Base-by-base conservation (phyloP, 2,329 filamentous ascomycete genomes). In the Xylariaceae sp. region DNA sequence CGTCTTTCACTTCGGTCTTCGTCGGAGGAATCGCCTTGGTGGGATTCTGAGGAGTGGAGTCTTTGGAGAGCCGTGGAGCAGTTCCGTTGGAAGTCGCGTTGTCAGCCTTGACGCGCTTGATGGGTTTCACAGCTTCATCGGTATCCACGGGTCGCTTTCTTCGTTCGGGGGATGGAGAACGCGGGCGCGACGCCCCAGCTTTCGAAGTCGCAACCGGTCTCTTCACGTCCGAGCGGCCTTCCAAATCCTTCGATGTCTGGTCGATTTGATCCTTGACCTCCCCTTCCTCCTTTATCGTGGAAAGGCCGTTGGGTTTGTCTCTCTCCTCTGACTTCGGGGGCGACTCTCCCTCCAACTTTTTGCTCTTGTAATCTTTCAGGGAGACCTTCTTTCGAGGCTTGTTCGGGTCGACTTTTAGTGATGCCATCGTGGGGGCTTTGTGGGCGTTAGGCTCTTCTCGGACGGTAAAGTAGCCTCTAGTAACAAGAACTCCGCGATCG, bases 341-440 rank as follows among this genome's bases (percentile, higher is more conserved):
- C 17, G 53, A 52, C 19, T 55, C 54, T 34, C 53, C 53, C 34
- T 57, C 56, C 13, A 50, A 62, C 55, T 71, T 72, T 56, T 73
- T 72, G 45, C 73, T 78, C 59, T 73, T 74, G 50, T 78, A 79
- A 55, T 78, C 75, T 57, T 71, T 74, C 44, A 79, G 59, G 11
- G 74, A 76, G 47, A 78, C 55, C 56, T 77, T 76, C 34, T 60
- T 65, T 31, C 59, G 53, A 13, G 59, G 54, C 62, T 74, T 76
- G 58, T 69, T 76, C 48, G 56, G 50, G 41, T 53, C 52, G 37
- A 31, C 43, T 44, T 36, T 56, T 30, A 43, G 45, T n/a, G 41
- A 50, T 9, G 51, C 34, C 21, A 50, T 43, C 14, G 40, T 48
- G 21, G 40, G 48, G 43, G 53, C 53, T 50, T 63, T 57, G 50